These are phyloP conservation scores for Musa schizocarpa DNA, from an alignment of 176 grass and related monocot genomes.

Conservation along the genomic window DNA sequence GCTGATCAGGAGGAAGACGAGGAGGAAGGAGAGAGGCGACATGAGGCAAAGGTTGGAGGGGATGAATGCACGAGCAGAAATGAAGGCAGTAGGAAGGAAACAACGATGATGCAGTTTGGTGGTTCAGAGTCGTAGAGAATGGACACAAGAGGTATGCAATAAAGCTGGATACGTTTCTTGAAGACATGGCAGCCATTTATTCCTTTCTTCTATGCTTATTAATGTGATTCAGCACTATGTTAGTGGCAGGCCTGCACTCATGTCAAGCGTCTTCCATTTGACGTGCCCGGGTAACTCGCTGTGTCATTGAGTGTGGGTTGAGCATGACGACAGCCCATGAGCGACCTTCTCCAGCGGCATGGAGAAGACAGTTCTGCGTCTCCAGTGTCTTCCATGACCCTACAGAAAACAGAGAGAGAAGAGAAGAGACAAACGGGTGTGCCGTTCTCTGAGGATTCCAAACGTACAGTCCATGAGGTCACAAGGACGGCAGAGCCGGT, in stretches of 20 bases:
- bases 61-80: too few species aligned
- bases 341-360: too few species aligned
- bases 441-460: too few species aligned
- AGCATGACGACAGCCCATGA: too few species aligned
- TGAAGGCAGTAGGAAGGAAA: too few species aligned
- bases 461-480: too few species aligned
- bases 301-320: too few species aligned
- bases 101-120: neutral
- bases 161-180: constrained; percentile 45
- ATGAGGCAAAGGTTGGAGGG: neutral
- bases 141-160: neutral
- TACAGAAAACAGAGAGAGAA: too few species aligned
- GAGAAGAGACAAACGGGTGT: too few species aligned
- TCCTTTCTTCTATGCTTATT: constrained; percentile 48
- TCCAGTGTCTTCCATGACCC: too few species aligned
- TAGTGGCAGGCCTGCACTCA: neutral
- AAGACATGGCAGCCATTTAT: constrained; percentile 46
- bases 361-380: too few species aligned
- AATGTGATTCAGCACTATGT: neutral
- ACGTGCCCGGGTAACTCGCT: neutral
- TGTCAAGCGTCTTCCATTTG: neutral
- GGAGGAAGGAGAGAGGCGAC: neutral
- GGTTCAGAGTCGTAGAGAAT: constrained; percentile 1
- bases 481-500: too few species aligned
- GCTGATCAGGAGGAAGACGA: neutral